Percentiles rank a stretch among this genome's conserved stretches.
Evolutionary conservation across 108 stramenopile species (phyloP).

Genomic region (Skeletonema costatum): DNA sequence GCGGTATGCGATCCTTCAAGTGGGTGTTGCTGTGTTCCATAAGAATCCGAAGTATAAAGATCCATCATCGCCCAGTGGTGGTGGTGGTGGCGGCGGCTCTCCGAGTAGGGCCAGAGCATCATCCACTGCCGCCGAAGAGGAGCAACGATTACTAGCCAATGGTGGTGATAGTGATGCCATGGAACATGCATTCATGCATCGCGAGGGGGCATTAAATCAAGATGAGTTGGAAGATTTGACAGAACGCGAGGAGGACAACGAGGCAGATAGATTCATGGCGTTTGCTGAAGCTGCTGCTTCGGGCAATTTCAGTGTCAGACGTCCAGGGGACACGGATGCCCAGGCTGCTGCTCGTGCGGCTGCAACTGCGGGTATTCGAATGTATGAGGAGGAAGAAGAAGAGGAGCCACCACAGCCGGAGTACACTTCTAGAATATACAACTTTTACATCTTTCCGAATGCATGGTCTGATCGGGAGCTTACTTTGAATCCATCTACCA

Average conservation of each 20-base stretch:
- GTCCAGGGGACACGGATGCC: too few species aligned
- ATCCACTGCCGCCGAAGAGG: neutral
- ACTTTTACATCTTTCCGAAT: conserved; percentile 80
- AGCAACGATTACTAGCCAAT: conserved; percentile 3
- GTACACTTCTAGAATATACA: conserved; percentile 59
- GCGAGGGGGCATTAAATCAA: conserved; percentile 42
- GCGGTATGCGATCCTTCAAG: conserved; percentile 75
- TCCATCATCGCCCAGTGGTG: neutral
- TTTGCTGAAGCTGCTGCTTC: too few species aligned
- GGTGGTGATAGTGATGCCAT: conserved; percentile 4
- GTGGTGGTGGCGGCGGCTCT: neutral
- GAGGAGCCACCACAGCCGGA: conserved; percentile 12
- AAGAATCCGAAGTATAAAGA: conserved; percentile 38
- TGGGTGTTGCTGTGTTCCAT: conserved; percentile 79
- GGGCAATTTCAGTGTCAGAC: too few species aligned
- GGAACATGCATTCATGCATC: conserved; percentile 48
- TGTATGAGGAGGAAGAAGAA: neutral
- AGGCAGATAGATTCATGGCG: neutral
- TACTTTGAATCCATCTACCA: conserved; percentile 62
- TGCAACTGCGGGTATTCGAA: too few species aligned
- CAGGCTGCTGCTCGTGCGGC: too few species aligned
- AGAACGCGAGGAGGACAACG: conserved; percentile 30
- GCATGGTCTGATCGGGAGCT: conserved; percentile 49
- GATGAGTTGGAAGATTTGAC: conserved; percentile 47
- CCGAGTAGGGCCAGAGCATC: neutral